Conservation (phyloP, 139 green algal species). For the Mesostigma viride region DNA sequence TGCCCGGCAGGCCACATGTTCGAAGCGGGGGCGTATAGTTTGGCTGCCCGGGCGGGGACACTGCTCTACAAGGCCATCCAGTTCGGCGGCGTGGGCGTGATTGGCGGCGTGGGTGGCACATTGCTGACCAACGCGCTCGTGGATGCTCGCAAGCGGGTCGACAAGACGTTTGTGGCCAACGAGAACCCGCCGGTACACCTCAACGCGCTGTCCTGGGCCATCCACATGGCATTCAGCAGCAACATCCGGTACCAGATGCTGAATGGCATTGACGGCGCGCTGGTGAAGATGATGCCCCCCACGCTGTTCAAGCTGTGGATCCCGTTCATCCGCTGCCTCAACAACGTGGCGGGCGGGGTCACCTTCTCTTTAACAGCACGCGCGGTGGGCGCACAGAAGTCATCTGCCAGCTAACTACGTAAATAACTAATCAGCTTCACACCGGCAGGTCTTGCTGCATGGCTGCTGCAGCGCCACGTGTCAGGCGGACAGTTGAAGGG, state of each 20-base stretch:
- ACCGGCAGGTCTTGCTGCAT: too few relatives aligned
- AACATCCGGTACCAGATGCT: constrained; percentile 90
- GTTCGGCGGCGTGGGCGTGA: constrained; percentile 71
- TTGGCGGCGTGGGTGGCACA: constrained; percentile 72
- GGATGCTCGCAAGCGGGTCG: constrained; percentile 45
- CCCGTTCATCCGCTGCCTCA: constrained; percentile 60
- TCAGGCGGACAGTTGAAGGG: too few relatives aligned
- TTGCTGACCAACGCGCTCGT: constrained; percentile 72
- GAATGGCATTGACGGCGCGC: constrained; percentile 74
- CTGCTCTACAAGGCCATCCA: constrained; percentile 49
- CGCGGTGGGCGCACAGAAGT: constrained; percentile 75
- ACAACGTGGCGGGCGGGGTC: constrained; percentile 84
- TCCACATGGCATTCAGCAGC: constrained; percentile 85
- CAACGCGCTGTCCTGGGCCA: constrained; percentile 75
- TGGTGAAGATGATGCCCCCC: constrained; percentile 56
- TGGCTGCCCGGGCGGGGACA: constrained; percentile 36
- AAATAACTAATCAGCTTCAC: too few relatives aligned
- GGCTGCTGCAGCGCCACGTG: too few relatives aligned
- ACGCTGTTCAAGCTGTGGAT: constrained; percentile 64
- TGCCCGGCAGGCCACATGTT: constrained; percentile 76
- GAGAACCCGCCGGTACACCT: constrained; percentile 60
- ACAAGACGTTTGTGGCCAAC: constrained; percentile 65
- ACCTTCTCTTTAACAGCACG: constrained; percentile 82
- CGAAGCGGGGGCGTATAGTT: constrained; percentile 54
- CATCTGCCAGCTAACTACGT: too few relatives aligned